phyloP scores from a whole-genome alignment of 352 stramenopile species.

The Phytopythium vexans region DNA sequence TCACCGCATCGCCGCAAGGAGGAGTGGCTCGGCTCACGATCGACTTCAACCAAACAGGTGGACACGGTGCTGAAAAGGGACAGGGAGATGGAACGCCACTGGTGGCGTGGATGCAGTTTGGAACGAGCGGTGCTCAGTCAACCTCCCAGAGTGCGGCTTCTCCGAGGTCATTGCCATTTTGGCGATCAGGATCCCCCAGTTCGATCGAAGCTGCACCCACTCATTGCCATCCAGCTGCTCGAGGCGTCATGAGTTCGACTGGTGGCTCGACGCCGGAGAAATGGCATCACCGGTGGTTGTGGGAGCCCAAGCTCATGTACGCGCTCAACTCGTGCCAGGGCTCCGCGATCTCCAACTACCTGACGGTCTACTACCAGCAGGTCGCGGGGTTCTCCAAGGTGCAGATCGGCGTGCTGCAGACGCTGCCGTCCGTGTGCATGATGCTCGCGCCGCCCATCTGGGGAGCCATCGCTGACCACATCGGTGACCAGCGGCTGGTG shows the following conservation, averaged over 20 bases:
- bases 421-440: constrained; percentile 50
- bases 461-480: constrained; percentile 57
- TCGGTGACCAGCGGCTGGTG: constrained; percentile 53
- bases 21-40: too few relatives aligned
- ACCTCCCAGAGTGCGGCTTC: too few relatives aligned
- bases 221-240: constrained; percentile 6
- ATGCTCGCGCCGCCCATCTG: constrained; percentile 67
- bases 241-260: background rate
- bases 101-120: too few relatives aligned
- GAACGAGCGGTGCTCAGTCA: too few relatives aligned
- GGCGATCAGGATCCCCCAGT: background rate
- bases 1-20: too few relatives aligned
- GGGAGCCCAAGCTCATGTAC: constrained; percentile 77
- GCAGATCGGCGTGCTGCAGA: constrained; percentile 69
- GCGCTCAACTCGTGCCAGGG: constrained; percentile 46
- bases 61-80: too few relatives aligned
- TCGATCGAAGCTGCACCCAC: constrained; percentile 6
- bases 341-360: constrained; percentile 65
- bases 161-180: too few relatives aligned
- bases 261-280: constrained; percentile 6
- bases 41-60: too few relatives aligned
- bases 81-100: too few relatives aligned
- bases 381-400: constrained; percentile 58
- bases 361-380: constrained; percentile 69
- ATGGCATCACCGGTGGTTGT: constrained; percentile 26